Percentiles rank a stretch among this genome's conserved stretches.
phyloP scores from a whole-genome alignment of 2,329 filamentous ascomycete genomes.

The Neonectria ditissima region DNA sequence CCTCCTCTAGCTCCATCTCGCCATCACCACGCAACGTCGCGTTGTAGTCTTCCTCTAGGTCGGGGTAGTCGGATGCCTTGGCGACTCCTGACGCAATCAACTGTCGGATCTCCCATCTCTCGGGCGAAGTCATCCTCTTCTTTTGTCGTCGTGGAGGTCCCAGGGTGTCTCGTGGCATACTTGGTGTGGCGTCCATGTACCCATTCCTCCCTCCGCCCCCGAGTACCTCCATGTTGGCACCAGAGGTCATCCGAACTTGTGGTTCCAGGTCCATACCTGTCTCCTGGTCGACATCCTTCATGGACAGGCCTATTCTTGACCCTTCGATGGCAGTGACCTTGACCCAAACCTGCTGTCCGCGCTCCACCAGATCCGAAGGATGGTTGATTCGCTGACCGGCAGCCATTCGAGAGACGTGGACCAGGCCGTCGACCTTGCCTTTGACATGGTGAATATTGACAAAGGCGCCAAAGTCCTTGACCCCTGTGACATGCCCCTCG shows the following conservation, averaged over 20 bases:
- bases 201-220: constrained; percentile 73
- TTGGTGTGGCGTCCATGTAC: constrained; percentile 59
- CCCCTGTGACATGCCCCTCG: constrained; percentile 86
- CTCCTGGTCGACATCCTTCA: constrained; percentile 96
- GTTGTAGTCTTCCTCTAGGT: constrained; percentile 93
- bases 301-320: constrained; percentile 85
- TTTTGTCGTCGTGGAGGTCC: constrained; percentile 69
- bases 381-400: constrained; percentile 90
- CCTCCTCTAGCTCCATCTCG: constrained; percentile 92
- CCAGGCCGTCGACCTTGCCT: constrained; percentile 91
- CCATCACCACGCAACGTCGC: constrained; percentile 87
- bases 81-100: constrained; percentile 95
- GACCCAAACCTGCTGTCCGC: constrained; percentile 88
- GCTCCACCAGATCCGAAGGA: constrained; percentile 85
- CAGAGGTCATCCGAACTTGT: constrained; percentile 82
- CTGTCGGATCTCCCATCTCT: constrained; percentile 97
- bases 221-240: constrained; percentile 88
- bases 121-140: constrained; percentile 95
- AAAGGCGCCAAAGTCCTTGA: constrained; percentile 97
- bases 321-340: constrained; percentile 92
- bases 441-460: constrained; percentile 89
- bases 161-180: constrained; percentile 54
- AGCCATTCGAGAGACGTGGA: constrained; percentile 91
- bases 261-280: constrained; percentile 87
- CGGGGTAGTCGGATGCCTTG: constrained; percentile 92